A percentile compares a stretch with the other conserved stretches of the same genome.
phyloP scores from a whole-genome alignment of 2,329 filamentous ascomycete genomes.

The Pseudocercospora musae region DNA sequence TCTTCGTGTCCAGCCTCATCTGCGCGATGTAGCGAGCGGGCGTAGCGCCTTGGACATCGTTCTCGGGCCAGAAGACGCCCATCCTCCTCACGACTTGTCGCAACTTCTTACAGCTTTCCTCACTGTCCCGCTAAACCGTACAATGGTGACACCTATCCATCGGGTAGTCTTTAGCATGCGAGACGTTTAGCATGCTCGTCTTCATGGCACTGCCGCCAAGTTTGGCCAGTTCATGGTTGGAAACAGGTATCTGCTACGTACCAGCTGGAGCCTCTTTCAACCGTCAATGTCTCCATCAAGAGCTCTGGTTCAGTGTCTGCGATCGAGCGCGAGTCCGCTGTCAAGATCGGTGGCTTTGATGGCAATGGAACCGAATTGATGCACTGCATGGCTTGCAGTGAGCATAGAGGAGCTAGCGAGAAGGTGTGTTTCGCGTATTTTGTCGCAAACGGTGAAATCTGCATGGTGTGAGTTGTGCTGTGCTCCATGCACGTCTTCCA shows the following conservation, averaged over 20 bases:
- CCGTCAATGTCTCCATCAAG: neutral
- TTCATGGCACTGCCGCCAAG: conserved; percentile 1
- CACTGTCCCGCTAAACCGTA: neutral
- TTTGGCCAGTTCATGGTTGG: conserved; percentile 1
- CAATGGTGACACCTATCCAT: conserved; percentile 7
- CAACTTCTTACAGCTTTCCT: neutral
- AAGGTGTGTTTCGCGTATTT: too few species aligned
- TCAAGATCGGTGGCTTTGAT: neutral
- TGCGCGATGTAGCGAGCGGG: neutral
- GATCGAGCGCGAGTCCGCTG: neutral
- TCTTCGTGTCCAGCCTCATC: neutral
- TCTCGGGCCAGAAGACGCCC: conserved; percentile 5
- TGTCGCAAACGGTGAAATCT: too few species aligned
- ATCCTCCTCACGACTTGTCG: neutral
- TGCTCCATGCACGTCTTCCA: too few species aligned
- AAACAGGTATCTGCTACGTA: neutral
- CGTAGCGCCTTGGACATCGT: neutral
- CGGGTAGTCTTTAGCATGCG: neutral
- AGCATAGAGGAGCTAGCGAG: too few species aligned
- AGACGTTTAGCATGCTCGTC: neutral
- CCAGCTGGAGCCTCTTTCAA: neutral
- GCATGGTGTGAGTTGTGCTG: too few species aligned
- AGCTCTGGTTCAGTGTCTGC: neutral
- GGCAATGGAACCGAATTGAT: neutral
- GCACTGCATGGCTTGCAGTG: too few species aligned